These are phyloP conservation scores for Pichia inconspicua DNA, from an alignment of 1,139 yeast species.

Conservation along the genomic window DNA sequence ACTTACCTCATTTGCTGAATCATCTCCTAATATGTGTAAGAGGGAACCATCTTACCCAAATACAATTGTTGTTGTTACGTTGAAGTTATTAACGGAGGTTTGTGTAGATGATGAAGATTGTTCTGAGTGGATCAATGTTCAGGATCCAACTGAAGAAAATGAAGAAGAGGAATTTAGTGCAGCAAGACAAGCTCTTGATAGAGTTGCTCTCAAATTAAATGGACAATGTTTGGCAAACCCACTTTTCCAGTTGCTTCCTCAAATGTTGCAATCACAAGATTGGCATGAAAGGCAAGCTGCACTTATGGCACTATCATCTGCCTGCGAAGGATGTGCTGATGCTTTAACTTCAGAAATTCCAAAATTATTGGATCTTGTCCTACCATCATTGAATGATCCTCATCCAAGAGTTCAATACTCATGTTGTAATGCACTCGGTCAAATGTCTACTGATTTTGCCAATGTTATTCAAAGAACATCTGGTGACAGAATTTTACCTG, in stretches of 20 bases:
- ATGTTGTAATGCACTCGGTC: constrained; percentile 94
- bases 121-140: constrained; percentile 71
- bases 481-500: constrained; percentile 76
- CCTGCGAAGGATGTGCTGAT: constrained; percentile 96
- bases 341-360: constrained; percentile 78
- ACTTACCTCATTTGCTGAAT: constrained; percentile 82
- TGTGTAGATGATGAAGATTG: constrained; percentile 62
- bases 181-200: constrained; percentile 88
- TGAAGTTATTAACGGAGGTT: constrained; percentile 87
- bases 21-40: constrained; percentile 93
- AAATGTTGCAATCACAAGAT: constrained; percentile 61
- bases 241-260: constrained; percentile 77
- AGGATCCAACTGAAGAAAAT: constrained; percentile 65
- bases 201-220: constrained; percentile 75
- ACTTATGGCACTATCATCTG: constrained; percentile 90
- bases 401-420: constrained; percentile 97
- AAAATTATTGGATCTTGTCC: constrained; percentile 69
- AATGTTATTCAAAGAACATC: constrained; percentile 77
- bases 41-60: constrained; percentile 65
- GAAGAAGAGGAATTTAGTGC: constrained; percentile 80
- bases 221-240: constrained; percentile 83
- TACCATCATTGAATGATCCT: constrained; percentile 72
- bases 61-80: constrained; percentile 63
- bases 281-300: constrained; percentile 99
- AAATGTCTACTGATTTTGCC: constrained; percentile 96